Evolutionary conservation across 2,329 filamentous ascomycete genomes (phyloP), one percentile per base, ranked within the genome.

Genomic region (Colletotrichum zoysiae): DNA sequence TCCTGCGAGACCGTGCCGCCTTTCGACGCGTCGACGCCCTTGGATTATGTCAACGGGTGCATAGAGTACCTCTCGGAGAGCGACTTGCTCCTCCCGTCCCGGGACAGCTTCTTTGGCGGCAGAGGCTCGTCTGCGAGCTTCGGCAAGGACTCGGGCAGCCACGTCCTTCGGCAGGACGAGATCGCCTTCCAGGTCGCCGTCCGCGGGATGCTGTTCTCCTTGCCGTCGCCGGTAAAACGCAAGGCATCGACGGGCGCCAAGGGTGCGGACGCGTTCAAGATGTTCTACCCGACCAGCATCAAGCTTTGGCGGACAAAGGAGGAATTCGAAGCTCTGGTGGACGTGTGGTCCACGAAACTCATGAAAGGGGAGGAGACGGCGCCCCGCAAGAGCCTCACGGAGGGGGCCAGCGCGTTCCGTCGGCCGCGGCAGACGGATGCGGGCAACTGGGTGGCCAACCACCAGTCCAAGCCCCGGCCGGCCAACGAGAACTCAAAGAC

Each of bases 131-230:
- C 83, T 8, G 83, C 84, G 7, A 84, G 86, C 33, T 85, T 78
- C 81, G 87, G 83, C 77, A 85, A 82, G 83, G 86, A 91, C 79
- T 85, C 87, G 0, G 88, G 88, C 26, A 89, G 90, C 65, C 95
- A 98, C 73, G 87, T 91, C 18, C 83, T 98, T 12, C 91, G 95
- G 8, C 95, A 98, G 81, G 95, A 98, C 74, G 96, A 99, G 78
- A 95, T 99, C 79, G 91, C 93, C 33, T 98, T 98, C 75, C 94
- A 99, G 75, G 91, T 95, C 23, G 95, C 95, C 5, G 93, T 97
- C 0, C 90, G 95, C 16, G 96, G 96, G 0, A 83, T 98, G 61
- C 82, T 98, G 0, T 97, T 97, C 79, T 91, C 91, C 12, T 86
- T 99, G 2, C 96, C 96, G 1, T 89, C 89, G 76, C 95, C 95